phyloP scores from a whole-genome alignment of 805 yeast species.

The Sungouiozyma intestinalis region DNA sequence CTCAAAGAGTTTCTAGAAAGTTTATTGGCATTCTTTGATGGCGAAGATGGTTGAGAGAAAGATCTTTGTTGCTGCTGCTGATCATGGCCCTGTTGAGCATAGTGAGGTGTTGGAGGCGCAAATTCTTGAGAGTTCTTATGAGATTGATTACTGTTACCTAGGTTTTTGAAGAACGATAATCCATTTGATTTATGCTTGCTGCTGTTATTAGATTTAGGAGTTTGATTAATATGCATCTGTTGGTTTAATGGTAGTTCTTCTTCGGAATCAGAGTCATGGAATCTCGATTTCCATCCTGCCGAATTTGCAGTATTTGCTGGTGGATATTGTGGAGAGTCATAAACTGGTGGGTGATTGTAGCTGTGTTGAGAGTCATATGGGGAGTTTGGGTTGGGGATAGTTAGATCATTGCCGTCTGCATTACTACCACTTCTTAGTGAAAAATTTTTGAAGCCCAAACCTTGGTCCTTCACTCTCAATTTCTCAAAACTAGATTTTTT shows the following conservation, averaged over 20 bases:
- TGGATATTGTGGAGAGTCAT: slow-evolving; percentile 11
- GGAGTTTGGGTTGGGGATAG: slow-evolving; percentile 2
- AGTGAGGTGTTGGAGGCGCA: not conserved
- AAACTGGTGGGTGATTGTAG: slow-evolving; percentile 7
- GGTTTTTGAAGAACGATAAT: slow-evolving; percentile 12
- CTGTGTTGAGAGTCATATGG: slow-evolving; percentile 5
- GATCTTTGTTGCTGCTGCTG: slow-evolving; percentile 4
- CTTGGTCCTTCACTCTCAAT: slow-evolving; percentile 24
- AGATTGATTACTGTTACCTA: slow-evolving; percentile 4
- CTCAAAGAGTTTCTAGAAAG: slow-evolving; percentile 16
- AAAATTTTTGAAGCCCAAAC: slow-evolving; percentile 31
- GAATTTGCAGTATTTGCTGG: slow-evolving; percentile 8
- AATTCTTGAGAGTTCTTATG: slow-evolving; percentile 2
- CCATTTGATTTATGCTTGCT: slow-evolving; percentile 6
- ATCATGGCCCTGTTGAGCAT: not conserved
- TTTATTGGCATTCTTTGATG: slow-evolving; percentile 11
- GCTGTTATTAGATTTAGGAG: not conserved
- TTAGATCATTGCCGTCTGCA: slow-evolving; percentile 7
- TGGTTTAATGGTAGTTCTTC: slow-evolving; percentile 21
- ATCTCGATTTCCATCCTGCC: slow-evolving; percentile 34
- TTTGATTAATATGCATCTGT: slow-evolving; percentile 4
- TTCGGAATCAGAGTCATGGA: slow-evolving; percentile 58
- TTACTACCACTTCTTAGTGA: slow-evolving; percentile 26
- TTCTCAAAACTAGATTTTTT: slow-evolving; percentile 50
- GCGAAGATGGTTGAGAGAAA: slow-evolving; percentile 8